Percentiles rank a stretch among this genome's conserved stretches.
These are phyloP conservation scores for Urtica urens DNA, from an alignment of 306 rosid genomes.

Conservation along the genomic window DNA sequence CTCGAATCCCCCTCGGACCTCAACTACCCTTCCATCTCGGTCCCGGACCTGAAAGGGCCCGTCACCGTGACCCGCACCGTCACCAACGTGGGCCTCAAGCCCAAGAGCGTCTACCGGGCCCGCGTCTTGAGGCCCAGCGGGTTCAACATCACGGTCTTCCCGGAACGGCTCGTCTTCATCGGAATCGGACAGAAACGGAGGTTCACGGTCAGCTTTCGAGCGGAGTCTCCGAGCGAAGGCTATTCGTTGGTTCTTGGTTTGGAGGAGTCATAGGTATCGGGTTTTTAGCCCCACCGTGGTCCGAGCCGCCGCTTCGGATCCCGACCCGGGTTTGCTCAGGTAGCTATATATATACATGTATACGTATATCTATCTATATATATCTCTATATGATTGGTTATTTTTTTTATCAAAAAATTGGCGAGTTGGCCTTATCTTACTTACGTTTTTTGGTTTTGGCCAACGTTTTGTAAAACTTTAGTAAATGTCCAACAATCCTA, in stretches of 20 bases:
- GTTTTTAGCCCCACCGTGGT: conserved; percentile 60
- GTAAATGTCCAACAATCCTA: too few relatives aligned
- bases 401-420: too few relatives aligned
- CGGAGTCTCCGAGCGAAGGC: conserved; percentile 41
- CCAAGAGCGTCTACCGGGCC: conserved; percentile 40
- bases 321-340: conserved; percentile 35
- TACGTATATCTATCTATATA: too few relatives aligned
- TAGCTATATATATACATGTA: too few relatives aligned
- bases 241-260: conserved; percentile 54
- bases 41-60: conserved; percentile 46
- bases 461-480: too few relatives aligned
- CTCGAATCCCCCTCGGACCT: conserved; percentile 42
- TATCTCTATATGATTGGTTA: too few relatives aligned
- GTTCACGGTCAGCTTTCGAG: conserved; percentile 50
- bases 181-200: conserved; percentile 43
- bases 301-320: conserved; percentile 28
- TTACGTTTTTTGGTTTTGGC: too few relatives aligned
- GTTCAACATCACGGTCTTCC: conserved; percentile 53
- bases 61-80: conserved; percentile 46
- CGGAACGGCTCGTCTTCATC: conserved; percentile 37
- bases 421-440: too few relatives aligned
- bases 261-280: conserved; percentile 37
- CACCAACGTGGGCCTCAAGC: conserved; percentile 55
- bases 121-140: conserved; percentile 44
- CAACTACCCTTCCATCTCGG: conserved; percentile 65